Evolutionary conservation across 768 basidiomycete genomes (phyloP), one percentile per base, ranked within the genome.

Genomic region (Asterophora parasitica): DNA sequence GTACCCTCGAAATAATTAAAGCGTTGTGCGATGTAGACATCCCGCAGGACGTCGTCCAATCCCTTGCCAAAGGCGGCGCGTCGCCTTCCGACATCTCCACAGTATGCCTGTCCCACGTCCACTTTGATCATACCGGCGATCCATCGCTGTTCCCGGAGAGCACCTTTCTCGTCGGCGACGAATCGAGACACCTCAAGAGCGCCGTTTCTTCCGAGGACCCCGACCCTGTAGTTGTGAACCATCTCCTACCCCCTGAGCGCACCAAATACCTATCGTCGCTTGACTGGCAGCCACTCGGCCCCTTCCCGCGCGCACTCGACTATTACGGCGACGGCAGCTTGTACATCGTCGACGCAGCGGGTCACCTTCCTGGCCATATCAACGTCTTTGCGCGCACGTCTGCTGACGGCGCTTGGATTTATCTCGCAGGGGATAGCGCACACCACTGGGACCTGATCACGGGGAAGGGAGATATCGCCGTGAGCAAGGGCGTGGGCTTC

Each of bases 271-370:
- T 60, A 13, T 48, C 47, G 2, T 35, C 52, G 12, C 17, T 13
- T 4, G 42, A 46, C n/a, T 58, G 57, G 56, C 44, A 48, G n/a
- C 46, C 58, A 6, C 17, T 58, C 1, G 58, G 57, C 2, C 52
- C 52, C 1, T 60, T 58, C 15, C 74, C 76, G 20, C 68, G 58
- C 17, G 74, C 76, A 4, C 55, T 74, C 15, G 79, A 83, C 62
- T 74, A 71, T 55, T 81, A 74, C 53, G 71, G 71, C 15, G 81
- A 85, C 51, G 81, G 81, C 6, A 78, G 75, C 53, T 57, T 81
- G 30, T 82, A 78, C 54, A 68, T 83, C 51, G 57, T 83, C 49
- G 76, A 83, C 53, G 72, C 79, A 1, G 71, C 79, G 1, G 81
- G 82, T 0, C 81, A 83, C 57, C 57, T 79, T 26, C 60, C 64